A percentile compares a stretch with the other conserved stretches of the same genome.
Evolutionary conservation across 1,139 yeast species (phyloP).

Genomic region (Pneumocystis carinii): DNA sequence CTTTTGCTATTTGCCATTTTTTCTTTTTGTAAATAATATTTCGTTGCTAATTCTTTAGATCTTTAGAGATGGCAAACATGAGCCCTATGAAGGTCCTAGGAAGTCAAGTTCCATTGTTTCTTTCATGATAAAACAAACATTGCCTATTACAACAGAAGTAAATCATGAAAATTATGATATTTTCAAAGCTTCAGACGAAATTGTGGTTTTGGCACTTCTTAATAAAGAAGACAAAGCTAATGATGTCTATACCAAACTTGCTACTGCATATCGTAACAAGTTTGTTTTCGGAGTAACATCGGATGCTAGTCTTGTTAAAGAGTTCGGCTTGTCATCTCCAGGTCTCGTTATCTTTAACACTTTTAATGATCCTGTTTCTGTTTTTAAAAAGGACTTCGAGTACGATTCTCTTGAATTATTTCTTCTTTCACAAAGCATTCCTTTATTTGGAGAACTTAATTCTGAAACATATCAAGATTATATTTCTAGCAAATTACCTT

Average conservation of each 20-base stretch:
- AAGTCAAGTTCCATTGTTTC: conserved; percentile 59
- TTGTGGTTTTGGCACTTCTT: conserved; percentile 37
- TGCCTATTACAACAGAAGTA: conserved; percentile 59
- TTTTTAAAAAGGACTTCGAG: conserved; percentile 28
- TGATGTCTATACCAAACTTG: conserved; percentile 39
- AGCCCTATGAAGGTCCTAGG: conserved; percentile 70
- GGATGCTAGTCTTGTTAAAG: conserved; percentile 35
- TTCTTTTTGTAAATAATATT: neutral
- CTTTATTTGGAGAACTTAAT: conserved; percentile 80
- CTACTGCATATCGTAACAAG: conserved; percentile 45
- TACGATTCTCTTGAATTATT: conserved; percentile 35
- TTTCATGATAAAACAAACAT: conserved; percentile 68
- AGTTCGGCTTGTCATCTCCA: conserved; percentile 26
- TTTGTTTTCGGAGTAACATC: conserved; percentile 45
- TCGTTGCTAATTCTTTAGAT: conserved; percentile 22
- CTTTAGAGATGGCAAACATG: conserved; percentile 44
- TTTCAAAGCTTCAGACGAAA: conserved; percentile 32
- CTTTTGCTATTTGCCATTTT: neutral
- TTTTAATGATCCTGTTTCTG: conserved; percentile 30
- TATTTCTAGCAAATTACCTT: conserved; percentile 57
- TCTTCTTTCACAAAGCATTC: conserved; percentile 56
- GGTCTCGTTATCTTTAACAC: conserved; percentile 36
- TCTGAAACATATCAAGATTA: conserved; percentile 68
- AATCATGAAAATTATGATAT: conserved; percentile 37
- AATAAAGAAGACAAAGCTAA: conserved; percentile 26